Conservation (phyloP, 495 filamentous ascomycete genomes). For the Penicillium riverlandense region DNA sequence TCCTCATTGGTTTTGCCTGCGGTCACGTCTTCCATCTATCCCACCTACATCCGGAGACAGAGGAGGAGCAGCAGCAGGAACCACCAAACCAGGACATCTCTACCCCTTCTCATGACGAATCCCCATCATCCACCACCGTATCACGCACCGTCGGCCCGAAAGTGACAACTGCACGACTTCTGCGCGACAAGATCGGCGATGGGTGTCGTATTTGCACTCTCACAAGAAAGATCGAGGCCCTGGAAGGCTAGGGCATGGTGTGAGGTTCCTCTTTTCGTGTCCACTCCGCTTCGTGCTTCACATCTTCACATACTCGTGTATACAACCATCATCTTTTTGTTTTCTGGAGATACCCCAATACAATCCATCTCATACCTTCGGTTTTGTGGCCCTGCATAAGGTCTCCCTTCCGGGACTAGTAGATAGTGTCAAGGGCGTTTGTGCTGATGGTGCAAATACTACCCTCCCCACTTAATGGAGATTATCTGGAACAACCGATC, state of each 20-base stretch:
- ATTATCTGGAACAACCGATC: too few species aligned
- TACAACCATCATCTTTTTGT: slow-evolving; percentile 9
- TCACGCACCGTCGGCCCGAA: slow-evolving; percentile 70
- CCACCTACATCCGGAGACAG: slow-evolving; percentile 53
- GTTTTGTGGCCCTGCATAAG: too few species aligned
- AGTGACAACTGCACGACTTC: slow-evolving; percentile 77
- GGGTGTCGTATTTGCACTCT: slow-evolving; percentile 63
- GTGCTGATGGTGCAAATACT: too few species aligned
- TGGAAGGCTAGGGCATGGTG: slow-evolving; percentile 16
- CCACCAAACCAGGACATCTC: slow-evolving; percentile 9
- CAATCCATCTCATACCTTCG: too few species aligned
- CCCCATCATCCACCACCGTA: slow-evolving; percentile 19
- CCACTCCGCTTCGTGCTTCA: slow-evolving; percentile 2
- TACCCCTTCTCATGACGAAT: slow-evolving; percentile 11
- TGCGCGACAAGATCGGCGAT: slow-evolving; percentile 61
- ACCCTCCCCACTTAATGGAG: too few species aligned
- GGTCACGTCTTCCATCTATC: slow-evolving; percentile 85
- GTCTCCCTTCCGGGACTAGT: too few species aligned
- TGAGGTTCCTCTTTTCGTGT: slow-evolving; percentile 5
- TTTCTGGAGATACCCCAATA: slow-evolving; percentile 22
- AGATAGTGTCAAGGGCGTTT: too few species aligned
- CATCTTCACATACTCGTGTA: slow-evolving; percentile 6
- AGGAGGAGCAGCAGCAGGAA: not conserved
- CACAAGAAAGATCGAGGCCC: slow-evolving; percentile 30
- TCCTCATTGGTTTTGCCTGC: slow-evolving; percentile 86